Conservation (phyloP, 305 asterid species). For the Fraxinus platypoda region DNA sequence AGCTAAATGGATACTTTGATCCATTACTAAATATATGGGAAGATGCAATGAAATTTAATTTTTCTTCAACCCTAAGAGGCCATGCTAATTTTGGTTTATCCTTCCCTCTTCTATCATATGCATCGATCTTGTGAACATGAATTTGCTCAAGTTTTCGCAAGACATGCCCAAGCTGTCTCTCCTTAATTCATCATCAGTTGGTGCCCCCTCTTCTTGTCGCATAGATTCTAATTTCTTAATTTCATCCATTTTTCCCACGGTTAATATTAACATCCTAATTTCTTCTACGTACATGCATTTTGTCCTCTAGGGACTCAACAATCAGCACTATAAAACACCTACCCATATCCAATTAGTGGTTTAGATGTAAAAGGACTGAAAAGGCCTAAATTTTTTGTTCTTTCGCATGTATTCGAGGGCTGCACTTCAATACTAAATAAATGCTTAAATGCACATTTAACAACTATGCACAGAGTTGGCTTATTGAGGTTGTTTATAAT, state of each 20-base stretch:
- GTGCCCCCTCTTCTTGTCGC: not conserved
- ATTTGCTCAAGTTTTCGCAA: not conserved
- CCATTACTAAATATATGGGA: not conserved
- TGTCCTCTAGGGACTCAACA: not conserved
- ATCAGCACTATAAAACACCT: not conserved
- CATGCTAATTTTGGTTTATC: not conserved
- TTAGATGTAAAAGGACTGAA: not conserved
- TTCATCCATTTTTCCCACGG: too few relatives aligned
- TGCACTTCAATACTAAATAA: not conserved
- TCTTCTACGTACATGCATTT: not conserved
- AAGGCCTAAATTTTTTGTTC: not conserved
- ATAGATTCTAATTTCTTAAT: not conserved
- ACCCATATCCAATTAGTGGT: not conserved
- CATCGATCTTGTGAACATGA: not conserved
- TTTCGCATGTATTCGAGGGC: not conserved
- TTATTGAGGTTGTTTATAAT: conserved; percentile 14
- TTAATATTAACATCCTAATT: not conserved
- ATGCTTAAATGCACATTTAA: not conserved
- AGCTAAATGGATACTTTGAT: not conserved
- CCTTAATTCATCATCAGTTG: not conserved
- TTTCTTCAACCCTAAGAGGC: not conserved
- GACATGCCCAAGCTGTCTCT: not conserved
- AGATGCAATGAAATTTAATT: not conserved
- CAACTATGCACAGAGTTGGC: not conserved
- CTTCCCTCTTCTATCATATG: not conserved